Conservation (phyloP, 768 basidiomycete genomes). For the Trametes gibbosa region DNA sequence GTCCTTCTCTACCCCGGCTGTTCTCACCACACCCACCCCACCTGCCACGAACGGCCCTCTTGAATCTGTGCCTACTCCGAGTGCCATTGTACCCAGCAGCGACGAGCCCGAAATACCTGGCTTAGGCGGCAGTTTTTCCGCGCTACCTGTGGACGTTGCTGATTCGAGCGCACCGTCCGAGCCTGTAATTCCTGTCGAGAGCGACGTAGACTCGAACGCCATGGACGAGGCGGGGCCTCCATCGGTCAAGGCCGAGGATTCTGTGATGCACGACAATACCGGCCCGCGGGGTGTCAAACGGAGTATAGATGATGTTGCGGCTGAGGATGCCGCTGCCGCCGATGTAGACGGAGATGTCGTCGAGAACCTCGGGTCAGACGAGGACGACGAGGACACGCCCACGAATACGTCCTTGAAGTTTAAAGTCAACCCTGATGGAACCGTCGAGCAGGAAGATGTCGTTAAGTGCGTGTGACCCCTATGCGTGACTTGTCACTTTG, state of each 20-base stretch:
- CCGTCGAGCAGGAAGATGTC: constrained; percentile 90
- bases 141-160: background rate
- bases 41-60: constrained; percentile 1
- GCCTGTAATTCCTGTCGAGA: constrained; percentile 7
- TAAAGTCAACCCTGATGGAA: constrained; percentile 87
- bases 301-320: constrained; percentile 40
- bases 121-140: constrained; percentile 22
- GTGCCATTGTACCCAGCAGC: constrained; percentile 8
- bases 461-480: constrained; percentile 67
- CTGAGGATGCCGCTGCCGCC: constrained; percentile 40
- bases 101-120: constrained; percentile 27
- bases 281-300: constrained; percentile 44
- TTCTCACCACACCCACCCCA: constrained; percentile 8
- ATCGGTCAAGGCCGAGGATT: constrained; percentile 17
- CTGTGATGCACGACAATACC: constrained; percentile 27
- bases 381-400: constrained; percentile 44
- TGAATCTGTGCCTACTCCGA: constrained; percentile 2
- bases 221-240: constrained; percentile 13
- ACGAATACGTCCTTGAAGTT: constrained; percentile 47
- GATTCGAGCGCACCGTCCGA: constrained; percentile 1
- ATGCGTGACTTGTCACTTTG: constrained; percentile 3
- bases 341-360: constrained; percentile 30
- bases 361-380: constrained; percentile 17
- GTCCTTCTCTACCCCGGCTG: constrained; percentile 20
- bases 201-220: constrained; percentile 7